Conservation (phyloP, 441 rosid genomes). For the Brassica hybrid region DNA sequence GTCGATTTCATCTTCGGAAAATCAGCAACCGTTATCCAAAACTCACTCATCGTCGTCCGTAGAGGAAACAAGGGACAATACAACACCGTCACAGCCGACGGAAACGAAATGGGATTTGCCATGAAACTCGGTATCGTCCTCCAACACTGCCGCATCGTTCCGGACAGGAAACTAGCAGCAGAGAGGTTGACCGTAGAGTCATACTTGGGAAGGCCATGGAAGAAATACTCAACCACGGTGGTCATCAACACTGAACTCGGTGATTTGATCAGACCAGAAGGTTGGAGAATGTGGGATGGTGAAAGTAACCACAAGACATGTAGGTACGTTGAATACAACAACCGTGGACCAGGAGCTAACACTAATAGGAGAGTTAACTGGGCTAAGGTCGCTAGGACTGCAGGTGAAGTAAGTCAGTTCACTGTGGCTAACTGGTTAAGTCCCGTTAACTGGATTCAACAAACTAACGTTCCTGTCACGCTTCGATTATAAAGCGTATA, state of each 20-base stretch:
- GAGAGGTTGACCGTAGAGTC: conserved; percentile 47
- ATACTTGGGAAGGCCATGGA: conserved; percentile 58
- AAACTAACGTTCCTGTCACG: conserved; percentile 44
- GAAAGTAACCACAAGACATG: conserved; percentile 37
- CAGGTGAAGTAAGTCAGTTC: conserved; percentile 43
- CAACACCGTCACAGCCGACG: conserved; percentile 60
- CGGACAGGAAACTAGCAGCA: conserved; percentile 46
- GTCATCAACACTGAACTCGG: conserved; percentile 41
- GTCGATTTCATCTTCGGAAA: conserved; percentile 71
- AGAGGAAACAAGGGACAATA: conserved; percentile 54
- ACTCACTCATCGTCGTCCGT: conserved; percentile 60
- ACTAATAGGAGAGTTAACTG: conserved; percentile 47
- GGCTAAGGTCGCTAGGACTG: conserved; percentile 43
- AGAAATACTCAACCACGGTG: conserved; percentile 46
- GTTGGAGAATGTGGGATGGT: conserved; percentile 48
- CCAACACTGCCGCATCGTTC: conserved; percentile 59
- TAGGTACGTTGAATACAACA: conserved; percentile 40
- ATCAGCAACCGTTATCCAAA: conserved; percentile 55
- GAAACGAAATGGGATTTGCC: conserved; percentile 43
- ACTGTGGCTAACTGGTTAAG: conserved; percentile 44
- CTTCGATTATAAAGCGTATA: conserved; percentile 37
- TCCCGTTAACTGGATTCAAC: conserved; percentile 44
- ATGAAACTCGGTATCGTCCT: conserved; percentile 47
- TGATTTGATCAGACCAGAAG: conserved; percentile 47
- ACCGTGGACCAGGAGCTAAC: conserved; percentile 50